phyloP scores from a whole-genome alignment of 1,139 yeast species.

The Yamadazyma buinensis region DNA sequence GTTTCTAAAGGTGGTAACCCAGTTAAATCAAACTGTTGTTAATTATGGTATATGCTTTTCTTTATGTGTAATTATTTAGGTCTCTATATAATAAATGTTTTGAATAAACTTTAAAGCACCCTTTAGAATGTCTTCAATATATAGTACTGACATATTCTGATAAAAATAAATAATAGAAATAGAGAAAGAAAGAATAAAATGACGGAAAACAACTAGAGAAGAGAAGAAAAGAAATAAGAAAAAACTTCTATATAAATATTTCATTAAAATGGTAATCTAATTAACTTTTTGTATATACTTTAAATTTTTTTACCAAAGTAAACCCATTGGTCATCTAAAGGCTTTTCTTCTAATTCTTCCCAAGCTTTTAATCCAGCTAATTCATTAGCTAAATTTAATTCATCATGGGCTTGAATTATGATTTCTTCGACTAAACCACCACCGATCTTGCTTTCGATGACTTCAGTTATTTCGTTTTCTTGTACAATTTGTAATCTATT shows the following conservation, averaged over 20 bases:
- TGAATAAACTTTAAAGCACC: too few relatives aligned
- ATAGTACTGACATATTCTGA: too few relatives aligned
- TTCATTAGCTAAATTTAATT: slow-evolving; percentile 63
- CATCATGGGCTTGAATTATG: slow-evolving; percentile 80
- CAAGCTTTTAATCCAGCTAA: slow-evolving; percentile 66
- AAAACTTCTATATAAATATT: too few relatives aligned
- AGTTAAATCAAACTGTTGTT: slow-evolving; percentile 41
- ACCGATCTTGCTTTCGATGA: slow-evolving; percentile 73
- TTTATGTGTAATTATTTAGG: background rate
- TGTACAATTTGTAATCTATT: slow-evolving; percentile 69
- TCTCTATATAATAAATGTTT: slow-evolving; percentile 1
- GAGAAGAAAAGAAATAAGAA: too few relatives aligned
- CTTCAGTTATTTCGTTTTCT: slow-evolving; percentile 56
- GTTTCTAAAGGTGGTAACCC: slow-evolving; percentile 36
- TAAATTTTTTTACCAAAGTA: slow-evolving; percentile 60
- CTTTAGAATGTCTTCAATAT: too few relatives aligned
- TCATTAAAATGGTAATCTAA: background rate
- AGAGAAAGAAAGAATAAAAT: too few relatives aligned
- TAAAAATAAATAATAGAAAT: too few relatives aligned
- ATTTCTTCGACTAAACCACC: slow-evolving; percentile 84
- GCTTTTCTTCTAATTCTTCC: slow-evolving; percentile 66
- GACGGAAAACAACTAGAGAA: too few relatives aligned
- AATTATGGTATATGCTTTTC: slow-evolving; percentile 4
- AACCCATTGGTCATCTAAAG: slow-evolving; percentile 71
- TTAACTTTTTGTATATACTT: background rate